phyloP scores from a whole-genome alignment of 1,139 yeast species.

The Geotrichum europaeum region DNA sequence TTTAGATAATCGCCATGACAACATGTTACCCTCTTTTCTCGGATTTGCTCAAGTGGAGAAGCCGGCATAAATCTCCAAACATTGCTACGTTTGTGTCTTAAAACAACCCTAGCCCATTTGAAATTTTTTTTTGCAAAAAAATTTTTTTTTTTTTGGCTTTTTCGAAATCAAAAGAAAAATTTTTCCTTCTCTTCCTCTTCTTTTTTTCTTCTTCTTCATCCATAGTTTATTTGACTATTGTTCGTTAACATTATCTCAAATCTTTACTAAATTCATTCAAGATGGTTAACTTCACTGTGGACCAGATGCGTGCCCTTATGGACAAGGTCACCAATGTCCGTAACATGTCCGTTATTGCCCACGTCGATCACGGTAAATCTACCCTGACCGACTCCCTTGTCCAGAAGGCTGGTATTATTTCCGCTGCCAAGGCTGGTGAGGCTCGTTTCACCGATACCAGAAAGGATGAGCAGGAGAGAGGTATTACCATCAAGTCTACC shows the following conservation, averaged over 20 bases:
- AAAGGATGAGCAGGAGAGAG: conserved; percentile 99
- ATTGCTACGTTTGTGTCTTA: neutral
- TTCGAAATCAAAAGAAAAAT: neutral
- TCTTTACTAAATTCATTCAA: conserved; percentile 7
- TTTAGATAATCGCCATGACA: neutral
- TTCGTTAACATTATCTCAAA: neutral
- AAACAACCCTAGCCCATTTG: neutral
- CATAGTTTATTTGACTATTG: neutral
- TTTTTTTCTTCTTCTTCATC: conserved; percentile 5
- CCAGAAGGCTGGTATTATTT: conserved; percentile 98
- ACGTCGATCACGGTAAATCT: conserved; percentile 99
- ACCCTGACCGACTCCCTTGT: conserved; percentile 98
- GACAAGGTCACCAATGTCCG: conserved; percentile 98
- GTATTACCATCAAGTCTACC: conserved; percentile 98
- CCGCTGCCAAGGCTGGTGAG: conserved; percentile 99
- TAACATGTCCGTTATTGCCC: conserved; percentile 99
- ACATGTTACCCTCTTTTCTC: neutral
- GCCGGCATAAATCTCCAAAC: neutral
- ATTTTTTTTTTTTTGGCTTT: neutral
- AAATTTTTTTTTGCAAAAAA: neutral
- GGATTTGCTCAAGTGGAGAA: neutral
- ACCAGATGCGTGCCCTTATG: conserved; percentile 96
- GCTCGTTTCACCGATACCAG: conserved; percentile 99
- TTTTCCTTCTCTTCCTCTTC: neutral
- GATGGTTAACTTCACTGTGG: conserved; percentile 36